Evolutionary conservation across 805 yeast species (phyloP).

Genomic region (Zygoascus tannicola): DNA sequence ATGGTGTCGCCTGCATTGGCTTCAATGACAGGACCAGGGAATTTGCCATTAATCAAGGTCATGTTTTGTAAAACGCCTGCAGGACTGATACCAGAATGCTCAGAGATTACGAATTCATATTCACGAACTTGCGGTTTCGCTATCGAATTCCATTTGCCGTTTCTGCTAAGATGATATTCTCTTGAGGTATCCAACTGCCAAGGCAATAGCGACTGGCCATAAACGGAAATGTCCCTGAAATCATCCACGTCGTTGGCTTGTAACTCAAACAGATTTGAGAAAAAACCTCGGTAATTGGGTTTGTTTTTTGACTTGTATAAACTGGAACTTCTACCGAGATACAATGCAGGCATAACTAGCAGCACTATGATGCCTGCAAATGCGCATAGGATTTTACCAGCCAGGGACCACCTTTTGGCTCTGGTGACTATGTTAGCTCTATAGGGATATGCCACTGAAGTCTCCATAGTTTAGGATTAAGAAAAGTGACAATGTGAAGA

Average conservation of each 20-base stretch:
- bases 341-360: neutral
- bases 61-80: conserved; percentile 24
- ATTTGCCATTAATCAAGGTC: conserved; percentile 34
- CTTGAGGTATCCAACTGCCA: conserved; percentile 26
- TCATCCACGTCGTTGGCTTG: conserved; percentile 2
- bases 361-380: neutral
- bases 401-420: neutral
- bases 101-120: conserved; percentile 16
- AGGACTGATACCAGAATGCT: conserved; percentile 15
- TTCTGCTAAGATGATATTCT: conserved; percentile 18
- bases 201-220: conserved; percentile 14
- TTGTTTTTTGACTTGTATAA: neutral
- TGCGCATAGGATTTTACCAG: neutral
- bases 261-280: neutral
- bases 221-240: conserved; percentile 5
- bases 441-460: too few species aligned
- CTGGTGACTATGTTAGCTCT: too few species aligned
- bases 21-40: conserved; percentile 38
- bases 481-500: too few species aligned
- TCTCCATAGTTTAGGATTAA: too few species aligned
- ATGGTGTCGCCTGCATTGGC: conserved; percentile 32
- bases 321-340: neutral
- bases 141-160: conserved; percentile 12
- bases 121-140: conserved; percentile 14
- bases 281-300: conserved; percentile 1